These are phyloP conservation scores for Salix exigua DNA, from an alignment of 345 rosid genomes.

Conservation along the genomic window DNA sequence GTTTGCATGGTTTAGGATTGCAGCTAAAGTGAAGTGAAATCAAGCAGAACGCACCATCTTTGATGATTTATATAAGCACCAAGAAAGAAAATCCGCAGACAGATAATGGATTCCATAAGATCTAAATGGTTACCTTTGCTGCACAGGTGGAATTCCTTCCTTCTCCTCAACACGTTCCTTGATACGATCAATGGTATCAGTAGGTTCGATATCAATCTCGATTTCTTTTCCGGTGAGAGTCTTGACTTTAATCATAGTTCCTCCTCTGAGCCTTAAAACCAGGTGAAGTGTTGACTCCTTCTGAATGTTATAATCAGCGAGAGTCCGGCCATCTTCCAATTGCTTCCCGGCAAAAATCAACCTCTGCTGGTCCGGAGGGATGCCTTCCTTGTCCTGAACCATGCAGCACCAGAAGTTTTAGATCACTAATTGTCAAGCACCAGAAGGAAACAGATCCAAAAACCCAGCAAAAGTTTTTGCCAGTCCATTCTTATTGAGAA, in stretches of 20 bases:
- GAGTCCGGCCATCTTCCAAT: conserved; percentile 90
- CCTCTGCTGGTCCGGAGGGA: conserved; percentile 91
- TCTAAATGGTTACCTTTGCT: conserved; percentile 55
- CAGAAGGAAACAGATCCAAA: background rate
- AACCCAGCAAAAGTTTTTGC: background rate
- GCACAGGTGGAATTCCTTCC: conserved; percentile 98
- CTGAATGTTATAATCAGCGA: conserved; percentile 89
- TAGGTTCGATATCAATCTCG: conserved; percentile 95
- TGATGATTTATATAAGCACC: background rate
- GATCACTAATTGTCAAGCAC: background rate
- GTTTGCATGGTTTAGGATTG: background rate
- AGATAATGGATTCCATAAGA: background rate
- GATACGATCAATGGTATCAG: conserved; percentile 89
- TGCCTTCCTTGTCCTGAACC: conserved; percentile 87
- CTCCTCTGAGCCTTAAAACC: conserved; percentile 93
- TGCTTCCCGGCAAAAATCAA: conserved; percentile 95
- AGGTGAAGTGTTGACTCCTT: conserved; percentile 96
- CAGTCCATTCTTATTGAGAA: background rate
- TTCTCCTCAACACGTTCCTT: conserved; percentile 96
- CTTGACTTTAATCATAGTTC: conserved; percentile 95
- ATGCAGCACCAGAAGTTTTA: background rate
- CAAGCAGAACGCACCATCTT: background rate
- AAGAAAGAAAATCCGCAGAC: background rate
- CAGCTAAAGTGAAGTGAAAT: background rate
- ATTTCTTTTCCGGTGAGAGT: conserved; percentile 95